Percentiles rank a stretch among this genome's conserved stretches.
Conservation (phyloP, 2,329 filamentous ascomycete species). For the Xylaria sp. region DNA sequence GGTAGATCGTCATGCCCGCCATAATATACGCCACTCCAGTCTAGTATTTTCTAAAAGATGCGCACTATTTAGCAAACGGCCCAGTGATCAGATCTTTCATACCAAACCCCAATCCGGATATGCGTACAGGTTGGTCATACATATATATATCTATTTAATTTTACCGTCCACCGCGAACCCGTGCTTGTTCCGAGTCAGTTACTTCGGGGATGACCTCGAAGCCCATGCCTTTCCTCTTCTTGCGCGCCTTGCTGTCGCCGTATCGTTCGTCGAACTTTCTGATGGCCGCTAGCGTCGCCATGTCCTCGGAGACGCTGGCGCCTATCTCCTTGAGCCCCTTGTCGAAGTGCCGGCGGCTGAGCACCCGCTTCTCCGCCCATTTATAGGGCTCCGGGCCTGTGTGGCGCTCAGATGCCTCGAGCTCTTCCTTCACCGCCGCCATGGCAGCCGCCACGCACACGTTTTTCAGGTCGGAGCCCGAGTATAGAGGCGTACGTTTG, state of each 20-base stretch:
- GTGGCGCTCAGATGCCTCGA: constrained; percentile 50
- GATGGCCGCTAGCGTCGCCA: constrained; percentile 86
- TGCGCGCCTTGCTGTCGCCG: constrained; percentile 76
- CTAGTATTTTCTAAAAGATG: constrained; percentile 15
- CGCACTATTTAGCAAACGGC: not conserved
- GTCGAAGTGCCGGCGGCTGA: constrained; percentile 80
- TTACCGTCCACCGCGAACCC: constrained; percentile 50
- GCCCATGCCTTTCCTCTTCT: constrained; percentile 66
- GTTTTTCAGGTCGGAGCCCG: constrained; percentile 86
- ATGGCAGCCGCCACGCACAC: constrained; percentile 82
- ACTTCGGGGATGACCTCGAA: constrained; percentile 62
- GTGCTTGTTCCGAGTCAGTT: constrained; percentile 58
- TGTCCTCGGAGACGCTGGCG: constrained; percentile 93
- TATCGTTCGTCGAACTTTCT: constrained; percentile 97
- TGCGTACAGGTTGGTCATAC: constrained; percentile 24
- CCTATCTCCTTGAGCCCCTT: constrained; percentile 88
- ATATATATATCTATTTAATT: not conserved
- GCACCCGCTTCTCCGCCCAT: constrained; percentile 75
- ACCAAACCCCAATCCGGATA: constrained; percentile 21
- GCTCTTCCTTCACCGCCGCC: constrained; percentile 81
- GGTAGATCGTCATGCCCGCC: not conserved
- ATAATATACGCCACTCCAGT: constrained; percentile 2
- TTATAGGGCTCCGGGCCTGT: constrained; percentile 55
- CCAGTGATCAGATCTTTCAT: not conserved
- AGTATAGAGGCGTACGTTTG: constrained; percentile 78